A percentile compares a stretch with the other conserved stretches of the same genome.
phyloP scores from a whole-genome alignment of 305 asterid genomes.

The Caryopteris hybrid region DNA sequence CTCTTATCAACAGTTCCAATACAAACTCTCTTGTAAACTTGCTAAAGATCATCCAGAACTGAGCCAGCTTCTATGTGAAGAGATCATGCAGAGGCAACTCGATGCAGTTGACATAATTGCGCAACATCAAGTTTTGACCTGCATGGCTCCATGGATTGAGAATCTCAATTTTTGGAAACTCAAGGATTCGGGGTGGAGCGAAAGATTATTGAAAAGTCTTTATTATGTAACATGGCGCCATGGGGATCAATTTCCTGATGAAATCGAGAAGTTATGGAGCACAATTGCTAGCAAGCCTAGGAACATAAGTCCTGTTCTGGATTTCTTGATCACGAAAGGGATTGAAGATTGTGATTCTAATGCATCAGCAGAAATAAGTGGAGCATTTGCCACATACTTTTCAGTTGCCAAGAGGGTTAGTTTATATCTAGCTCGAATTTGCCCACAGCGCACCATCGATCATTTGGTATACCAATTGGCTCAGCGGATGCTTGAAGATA shows the following conservation, averaged over 20 bases:
- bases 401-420: slow-evolving; percentile 98
- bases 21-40: slow-evolving; percentile 98
- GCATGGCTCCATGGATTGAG: slow-evolving; percentile 99
- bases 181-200: slow-evolving; percentile 99
- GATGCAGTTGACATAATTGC: slow-evolving; percentile 99
- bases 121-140: slow-evolving; percentile 97
- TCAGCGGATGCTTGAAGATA: slow-evolving; percentile 98
- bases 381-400: slow-evolving; percentile 98
- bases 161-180: slow-evolving; percentile 98
- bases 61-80: slow-evolving; percentile 99
- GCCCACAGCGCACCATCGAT: slow-evolving; percentile 98
- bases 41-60: slow-evolving; percentile 98
- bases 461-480: slow-evolving; percentile 99
- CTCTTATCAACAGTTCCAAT: slow-evolving; percentile 98
- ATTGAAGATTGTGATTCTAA: slow-evolving; percentile 99
- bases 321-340: slow-evolving; percentile 95
- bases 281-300: slow-evolving; percentile 97
- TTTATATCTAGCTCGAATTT: slow-evolving; percentile 92
- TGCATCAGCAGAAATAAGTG: slow-evolving; percentile 99
- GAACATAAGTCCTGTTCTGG: slow-evolving; percentile 93
- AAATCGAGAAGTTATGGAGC: slow-evolving; percentile 99
- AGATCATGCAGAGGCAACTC: slow-evolving; percentile 98
- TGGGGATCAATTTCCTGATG: slow-evolving; percentile 99
- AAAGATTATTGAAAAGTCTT: slow-evolving; percentile 86
- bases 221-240: slow-evolving; percentile 99